A percentile compares a stretch with the other conserved stretches of the same genome.
Evolutionary conservation across 176 grass and related monocot genomes (phyloP).

Genomic region (Oryza nivara): DNA sequence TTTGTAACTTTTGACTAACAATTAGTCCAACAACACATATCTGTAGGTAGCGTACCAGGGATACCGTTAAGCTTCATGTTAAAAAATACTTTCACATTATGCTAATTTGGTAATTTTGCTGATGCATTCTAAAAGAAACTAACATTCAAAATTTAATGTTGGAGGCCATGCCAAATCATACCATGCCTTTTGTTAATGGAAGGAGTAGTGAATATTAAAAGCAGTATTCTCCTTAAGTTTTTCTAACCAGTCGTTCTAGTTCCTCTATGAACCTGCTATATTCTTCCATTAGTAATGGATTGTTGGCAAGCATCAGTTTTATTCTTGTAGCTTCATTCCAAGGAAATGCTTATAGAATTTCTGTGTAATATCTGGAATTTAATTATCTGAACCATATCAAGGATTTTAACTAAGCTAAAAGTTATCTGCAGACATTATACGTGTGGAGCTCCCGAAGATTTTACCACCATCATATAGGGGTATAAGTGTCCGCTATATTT

Average conservation of each 20-base stretch:
- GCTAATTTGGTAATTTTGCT: background rate
- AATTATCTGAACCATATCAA: background rate
- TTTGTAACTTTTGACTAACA: background rate
- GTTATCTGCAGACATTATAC: constrained; percentile 70
- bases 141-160: background rate
- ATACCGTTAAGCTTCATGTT: background rate
- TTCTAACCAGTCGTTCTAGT: background rate
- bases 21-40: background rate
- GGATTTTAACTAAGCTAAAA: constrained; percentile 23
- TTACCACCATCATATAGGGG: constrained; percentile 93
- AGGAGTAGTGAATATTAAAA: background rate
- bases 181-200: background rate
- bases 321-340: background rate
- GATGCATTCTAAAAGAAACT: background rate
- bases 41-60: background rate
- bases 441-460: constrained; percentile 79
- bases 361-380: background rate
- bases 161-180: background rate
- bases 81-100: background rate
- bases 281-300: background rate
- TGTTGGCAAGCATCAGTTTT: background rate
- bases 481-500: constrained; percentile 91
- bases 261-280: background rate
- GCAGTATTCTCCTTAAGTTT: background rate
- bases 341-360: background rate